Evolutionary conservation across 2,329 filamentous ascomycete species (phyloP).

Genomic region (Geoglossum cookeanum): DNA sequence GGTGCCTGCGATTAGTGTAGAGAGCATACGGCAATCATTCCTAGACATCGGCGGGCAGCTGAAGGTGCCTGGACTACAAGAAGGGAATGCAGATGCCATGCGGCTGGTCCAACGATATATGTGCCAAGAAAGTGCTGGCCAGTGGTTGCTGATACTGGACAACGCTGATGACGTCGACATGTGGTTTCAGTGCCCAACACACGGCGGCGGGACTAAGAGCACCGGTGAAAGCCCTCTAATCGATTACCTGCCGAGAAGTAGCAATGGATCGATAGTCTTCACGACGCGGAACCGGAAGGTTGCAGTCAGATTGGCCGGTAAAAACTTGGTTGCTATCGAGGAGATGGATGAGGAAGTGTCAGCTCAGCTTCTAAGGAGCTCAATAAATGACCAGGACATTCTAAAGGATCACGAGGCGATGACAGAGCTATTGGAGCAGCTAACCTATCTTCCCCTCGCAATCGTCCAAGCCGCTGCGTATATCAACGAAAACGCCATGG

Average conservation of each 20-base stretch:
- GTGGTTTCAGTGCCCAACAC: neutral
- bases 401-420: neutral
- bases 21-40: slow-evolving; percentile 20
- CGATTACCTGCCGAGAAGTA: slow-evolving; percentile 18
- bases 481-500: slow-evolving; percentile 9
- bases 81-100: slow-evolving; percentile 20
- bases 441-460: slow-evolving; percentile 9
- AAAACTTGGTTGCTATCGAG: slow-evolving; percentile 11
- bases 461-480: slow-evolving; percentile 11
- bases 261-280: slow-evolving; percentile 17
- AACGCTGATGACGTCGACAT: slow-evolving; percentile 23
- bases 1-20: slow-evolving; percentile 7
- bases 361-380: slow-evolving; percentile 5
- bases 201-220: no score
- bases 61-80: slow-evolving; percentile 15
- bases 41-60: slow-evolving; percentile 17
- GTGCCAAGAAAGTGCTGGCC: slow-evolving; percentile 11
- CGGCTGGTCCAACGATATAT: slow-evolving; percentile 19
- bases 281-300: slow-evolving; percentile 12
- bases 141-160: slow-evolving; percentile 27
- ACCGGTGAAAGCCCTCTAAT: slow-evolving; percentile 5
- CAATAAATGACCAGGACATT: neutral
- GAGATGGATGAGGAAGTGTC: slow-evolving; percentile 11
- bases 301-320: slow-evolving; percentile 6
- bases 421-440: slow-evolving; percentile 3